Base-by-base conservation (phyloP, 345 rosid species). In the Populus alba region DNA sequence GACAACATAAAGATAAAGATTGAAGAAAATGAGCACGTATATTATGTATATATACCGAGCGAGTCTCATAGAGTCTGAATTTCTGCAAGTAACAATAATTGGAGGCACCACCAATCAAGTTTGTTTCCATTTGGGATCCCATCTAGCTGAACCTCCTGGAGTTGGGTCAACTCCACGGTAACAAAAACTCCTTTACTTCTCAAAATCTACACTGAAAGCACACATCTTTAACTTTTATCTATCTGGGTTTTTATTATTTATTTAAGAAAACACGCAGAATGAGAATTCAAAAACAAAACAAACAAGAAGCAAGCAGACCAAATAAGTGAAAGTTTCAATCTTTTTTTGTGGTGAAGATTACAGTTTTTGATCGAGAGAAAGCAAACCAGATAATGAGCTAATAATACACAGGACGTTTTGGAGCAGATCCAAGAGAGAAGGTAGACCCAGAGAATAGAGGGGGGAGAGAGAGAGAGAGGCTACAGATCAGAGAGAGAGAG, bases 41-140 rank as follows among this genome's bases (percentile, higher is more conserved):
- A 31, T 65, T 15, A 29, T 22, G 37, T 9, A 31, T 69, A 67
- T 17, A 63, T 77, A 96, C 99, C 95, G 98, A 92, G 73, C 84
- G 90, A 53, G 99, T 96, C 85, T 96, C 95, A 68, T 90, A 94
- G 37, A 96, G 94, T 76, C 87, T 83, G 86, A 96, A 96, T 80
- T 94, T 96, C 81, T 92, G 94, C 81, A 96, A 87, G 71, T 84
- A 88, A 18, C 81, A 77, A 57, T 85, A 82, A 79, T 57, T 77
- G 63, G 62, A 77, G 79, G 80, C 84, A 17, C 71, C 79, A 43
- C 70, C 83, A 33, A 75, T 63, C 83, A 76, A 80, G 57, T 76
- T 72, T 62, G 51, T 37, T 69, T n/a, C 41, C n/a, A 78, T 72
- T n/a, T 41, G 53, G 70, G 77, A 55, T 66, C 71, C 76, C 75